Evolutionary conservation across 495 filamentous ascomycete genomes (phyloP).

Genomic region (Friedmanniomyces endolithicus): DNA sequence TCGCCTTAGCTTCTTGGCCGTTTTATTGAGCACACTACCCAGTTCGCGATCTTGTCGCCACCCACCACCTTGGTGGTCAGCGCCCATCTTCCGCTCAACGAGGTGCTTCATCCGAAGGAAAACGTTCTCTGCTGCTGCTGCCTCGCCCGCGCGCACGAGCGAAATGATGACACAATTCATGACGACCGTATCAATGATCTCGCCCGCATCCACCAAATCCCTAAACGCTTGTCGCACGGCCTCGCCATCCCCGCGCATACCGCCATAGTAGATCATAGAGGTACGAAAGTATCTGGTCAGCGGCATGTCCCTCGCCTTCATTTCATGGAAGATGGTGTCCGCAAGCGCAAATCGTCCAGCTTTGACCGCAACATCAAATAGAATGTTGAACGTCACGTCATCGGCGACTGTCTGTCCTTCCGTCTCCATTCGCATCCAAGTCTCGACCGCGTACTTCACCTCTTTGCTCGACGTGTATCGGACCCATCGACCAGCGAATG

Average conservation of each 20-base stretch:
- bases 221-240: constrained; percentile 59
- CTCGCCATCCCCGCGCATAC: constrained; percentile 53
- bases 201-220: constrained; percentile 63
- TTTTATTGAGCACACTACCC: constrained; percentile 32
- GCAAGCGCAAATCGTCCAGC: constrained; percentile 69
- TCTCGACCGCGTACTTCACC: constrained; percentile 55
- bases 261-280: constrained; percentile 69
- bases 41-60: constrained; percentile 26
- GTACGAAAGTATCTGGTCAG: constrained; percentile 66
- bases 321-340: constrained; percentile 72
- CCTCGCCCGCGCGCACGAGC: constrained; percentile 60
- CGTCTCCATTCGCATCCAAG: constrained; percentile 86
- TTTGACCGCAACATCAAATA: constrained; percentile 81
- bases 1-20: constrained; percentile 42
- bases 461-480: constrained; percentile 49
- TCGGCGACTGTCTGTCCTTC: constrained; percentile 25
- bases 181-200: constrained; percentile 77
- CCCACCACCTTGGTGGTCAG: constrained; percentile 20
- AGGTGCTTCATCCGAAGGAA: constrained; percentile 68
- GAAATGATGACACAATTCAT: constrained; percentile 75
- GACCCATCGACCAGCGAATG: constrained; percentile 61
- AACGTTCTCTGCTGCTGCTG: constrained; percentile 57
- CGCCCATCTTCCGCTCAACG: constrained; percentile 20
- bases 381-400: constrained; percentile 72
- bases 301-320: constrained; percentile 49